Base-by-base conservation (phyloP, 2,329 filamentous ascomycete species). In the Cordyceps tenuipes region DNA sequence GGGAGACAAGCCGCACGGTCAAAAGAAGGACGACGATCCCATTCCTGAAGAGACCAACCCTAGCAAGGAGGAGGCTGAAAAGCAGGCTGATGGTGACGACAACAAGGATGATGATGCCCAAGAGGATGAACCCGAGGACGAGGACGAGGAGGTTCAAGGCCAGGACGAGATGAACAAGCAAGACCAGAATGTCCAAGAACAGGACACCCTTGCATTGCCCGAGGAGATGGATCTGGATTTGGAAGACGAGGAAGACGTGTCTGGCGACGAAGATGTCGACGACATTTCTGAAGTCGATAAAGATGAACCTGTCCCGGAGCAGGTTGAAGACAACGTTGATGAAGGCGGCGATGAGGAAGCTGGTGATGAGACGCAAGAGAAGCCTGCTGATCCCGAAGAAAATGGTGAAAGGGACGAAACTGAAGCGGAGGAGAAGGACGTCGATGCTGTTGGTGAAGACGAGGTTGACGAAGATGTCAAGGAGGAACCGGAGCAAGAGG, bases 181-280 rank as follows among this genome's bases (percentile, higher is more conserved):
- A 66, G 84, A 92, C 62, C 87, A 91, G 56, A 87, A 93, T 67
- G 83, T 90, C 2, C 83, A 93, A 66, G 88, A 96, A 69, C 87
- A 91, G 66, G 86, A 96, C 62, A 86, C 87, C 2, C 78, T 96
- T 62, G 91, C 92, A 50, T 78, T 96, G 23, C 91, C 91, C 0
- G 91, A 96, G 47, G 90, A 96, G 64, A 88, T 97, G 79, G 86
- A 95, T 61, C 81, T 97, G 71, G 85, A 92, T 64, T 81, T 94
- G 59, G 88, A 93, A 64, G 87, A 89, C 31, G 82, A 83, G 36
- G 77, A 82, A 31, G 78, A 81, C 19, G 82, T 82, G 5, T 78
- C 77, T 13, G 81, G 79, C 15, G 79, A 79, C 43, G 82, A 86
- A 63, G 79, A 81, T 19, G 70, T 88, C 53, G 82, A 85, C 60